Base-by-base conservation (phyloP, 768 basidiomycete species). In the Lenzites betulinus region DNA sequence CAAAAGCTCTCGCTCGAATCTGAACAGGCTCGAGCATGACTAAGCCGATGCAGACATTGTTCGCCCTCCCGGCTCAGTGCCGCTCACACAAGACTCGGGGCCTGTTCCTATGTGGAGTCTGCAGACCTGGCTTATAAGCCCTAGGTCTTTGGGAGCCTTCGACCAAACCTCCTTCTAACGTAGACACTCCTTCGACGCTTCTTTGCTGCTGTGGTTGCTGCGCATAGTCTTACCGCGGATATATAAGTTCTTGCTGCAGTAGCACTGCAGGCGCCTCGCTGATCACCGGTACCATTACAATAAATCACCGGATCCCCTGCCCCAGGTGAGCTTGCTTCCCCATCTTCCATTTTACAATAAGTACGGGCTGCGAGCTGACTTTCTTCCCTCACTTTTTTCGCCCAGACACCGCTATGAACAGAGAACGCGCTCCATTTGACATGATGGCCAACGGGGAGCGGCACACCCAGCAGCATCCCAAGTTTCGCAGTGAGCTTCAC, bases 41-140 rank as follows among this genome's bases (percentile, higher is more conserved):
- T 62, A 62, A 62, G 55, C 61, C 13, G 43, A 25, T 47, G 30
- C 54, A 62, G 54, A 58, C 61, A 62, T 62, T 62, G 60, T 62
- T 58, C 60, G 54, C 56, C 48, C 7, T 41, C 49, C 51, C 56
- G 30, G 55, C 47, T 22, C 54, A 30, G 20, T 43, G 25, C 54
- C 54, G 54, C 54, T 58, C 56, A 42, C 54, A 62, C 60, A 51
- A 62, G 60, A 57, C 60, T 33, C 36, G 49, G 36, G 60, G 35
- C 26, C 35, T 35, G 60, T 42, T 28, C 46, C 42, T 9, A 43
- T 48, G 42, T 20, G 36, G 39, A 18, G 28, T 6, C 26, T 33
- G 13, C 44, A 35, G 46, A 36, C 5, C 7, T 20, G 33, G 43
- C 44, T 38, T 52, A 51, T 51, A 46, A 52, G 33, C 12, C 54